Conservation (phyloP, 257 asterid genomes). For the Nicotiana otophora region DNA sequence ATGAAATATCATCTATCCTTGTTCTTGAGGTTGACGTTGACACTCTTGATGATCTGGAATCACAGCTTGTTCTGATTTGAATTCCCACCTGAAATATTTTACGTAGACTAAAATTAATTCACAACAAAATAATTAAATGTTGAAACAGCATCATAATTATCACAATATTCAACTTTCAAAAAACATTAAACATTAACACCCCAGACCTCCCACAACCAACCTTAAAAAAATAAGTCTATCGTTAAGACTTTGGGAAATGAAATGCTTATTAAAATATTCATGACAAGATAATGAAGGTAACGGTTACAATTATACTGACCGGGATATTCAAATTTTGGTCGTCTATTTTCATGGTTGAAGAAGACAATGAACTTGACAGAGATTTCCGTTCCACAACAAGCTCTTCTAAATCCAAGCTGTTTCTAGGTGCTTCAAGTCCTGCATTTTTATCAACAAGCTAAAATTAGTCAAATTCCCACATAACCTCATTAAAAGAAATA, state of each 20-base stretch:
- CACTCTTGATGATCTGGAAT: slow-evolving; percentile 31
- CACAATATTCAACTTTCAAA: slow-evolving; percentile 11
- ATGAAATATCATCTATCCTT: slow-evolving; percentile 32
- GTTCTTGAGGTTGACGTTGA: slow-evolving; percentile 28
- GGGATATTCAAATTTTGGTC: slow-evolving; percentile 20
- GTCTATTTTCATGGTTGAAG: slow-evolving; percentile 29
- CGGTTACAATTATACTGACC: slow-evolving; percentile 48
- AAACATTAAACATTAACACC: not conserved
- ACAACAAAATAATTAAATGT: not conserved
- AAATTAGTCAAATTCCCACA: not conserved
- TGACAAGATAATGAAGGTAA: not conserved
- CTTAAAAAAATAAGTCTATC: not conserved
- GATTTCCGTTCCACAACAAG: slow-evolving; percentile 16
- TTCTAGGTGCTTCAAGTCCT: slow-evolving; percentile 88
- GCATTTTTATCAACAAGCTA: slow-evolving; percentile 14
- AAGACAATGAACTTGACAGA: slow-evolving; percentile 15
- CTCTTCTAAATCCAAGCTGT: slow-evolving; percentile 68
- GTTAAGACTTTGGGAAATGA: slow-evolving; percentile 30
- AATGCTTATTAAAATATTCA: not conserved
- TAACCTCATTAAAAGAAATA: not conserved
- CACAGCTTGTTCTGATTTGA: slow-evolving; percentile 55
- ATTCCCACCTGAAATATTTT: slow-evolving; percentile 44
- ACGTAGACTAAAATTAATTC: not conserved
- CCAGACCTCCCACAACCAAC: not conserved
- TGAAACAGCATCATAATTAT: slow-evolving; percentile 12